Evolutionary conservation across 1,284 basidiomycete genomes (phyloP), one percentile per base, ranked within the genome.

Genomic region (Cronartium quercuum): DNA sequence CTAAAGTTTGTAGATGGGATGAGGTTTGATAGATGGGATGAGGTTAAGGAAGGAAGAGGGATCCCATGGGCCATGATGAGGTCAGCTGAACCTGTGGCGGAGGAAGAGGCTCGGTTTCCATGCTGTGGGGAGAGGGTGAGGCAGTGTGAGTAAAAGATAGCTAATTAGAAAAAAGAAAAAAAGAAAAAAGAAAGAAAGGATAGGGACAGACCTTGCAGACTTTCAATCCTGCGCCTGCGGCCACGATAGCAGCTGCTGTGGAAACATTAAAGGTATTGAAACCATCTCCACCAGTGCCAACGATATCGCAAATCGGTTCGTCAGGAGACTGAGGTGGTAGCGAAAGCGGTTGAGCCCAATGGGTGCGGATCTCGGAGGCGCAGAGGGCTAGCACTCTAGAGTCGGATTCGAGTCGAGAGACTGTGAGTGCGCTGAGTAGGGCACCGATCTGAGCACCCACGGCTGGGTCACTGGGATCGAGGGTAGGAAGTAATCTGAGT

Each of bases 191-290:
- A 21, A 37, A 35, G 51, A 66, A 6, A 44, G 29, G 64, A 44
- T 18, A 47, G 18, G 18, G 13, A 77, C 85, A 77, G 80, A 93
- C 92, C 86, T 98, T 98, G 82, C 94, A 89, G 0, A 98, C 92
- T 66, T 92, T 86, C 0, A 92, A 91, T 15, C 95, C 95, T 0
- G 94, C 91, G 15, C 95, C 95, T 21, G 93, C 93, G 34, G 94
- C 94, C 21, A 98, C 92, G 76, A 98, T 88, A 3, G 88, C 94
- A 1, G 95, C 95, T 0, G 93, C 91, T 0, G 95, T 98, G 80
- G 92, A 95, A 60, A 98, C 94, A 82, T 98, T 98, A 86, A 95
- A 98, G 0, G 95, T 91, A 80, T 98, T 92, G 83, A 95, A 89
- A 0, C 94, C 94, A 83, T 98, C 95, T 12, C 95, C 95, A n/a